Conservation (phyloP, 148 eudicot genomes). For the Euryodendron excelsum region DNA sequence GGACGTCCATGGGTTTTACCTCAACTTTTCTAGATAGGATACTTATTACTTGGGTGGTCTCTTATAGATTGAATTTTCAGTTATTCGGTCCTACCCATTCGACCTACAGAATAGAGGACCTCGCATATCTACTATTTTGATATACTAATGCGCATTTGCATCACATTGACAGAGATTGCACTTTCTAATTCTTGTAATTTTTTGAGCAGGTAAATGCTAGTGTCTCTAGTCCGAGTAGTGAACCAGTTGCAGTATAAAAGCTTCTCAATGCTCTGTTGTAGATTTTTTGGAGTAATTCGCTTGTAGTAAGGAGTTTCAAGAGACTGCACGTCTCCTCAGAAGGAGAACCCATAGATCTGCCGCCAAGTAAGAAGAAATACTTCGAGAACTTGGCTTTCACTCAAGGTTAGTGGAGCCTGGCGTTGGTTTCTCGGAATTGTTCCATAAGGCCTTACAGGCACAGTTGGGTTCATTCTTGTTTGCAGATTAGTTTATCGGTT, state of each 20-base stretch:
- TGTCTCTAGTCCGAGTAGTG: constrained; percentile 42
- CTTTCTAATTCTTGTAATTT: not conserved
- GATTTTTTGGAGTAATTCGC: constrained; percentile 14
- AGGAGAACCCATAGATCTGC: constrained; percentile 5
- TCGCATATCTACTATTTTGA: too few species aligned
- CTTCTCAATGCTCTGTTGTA: constrained; percentile 5
- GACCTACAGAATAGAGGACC: too few species aligned
- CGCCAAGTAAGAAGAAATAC: not conserved
- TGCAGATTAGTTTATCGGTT: too few species aligned
- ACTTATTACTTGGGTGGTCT: too few species aligned
- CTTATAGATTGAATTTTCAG: too few species aligned
- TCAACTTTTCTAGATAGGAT: not conserved
- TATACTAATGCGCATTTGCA: not conserved
- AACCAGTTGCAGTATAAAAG: constrained; percentile 59
- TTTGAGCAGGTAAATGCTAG: constrained; percentile 53
- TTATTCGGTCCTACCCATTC: too few species aligned
- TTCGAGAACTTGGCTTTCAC: not conserved
- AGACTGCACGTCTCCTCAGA: constrained; percentile 1
- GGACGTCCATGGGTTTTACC: too few species aligned
- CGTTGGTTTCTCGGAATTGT: not conserved
- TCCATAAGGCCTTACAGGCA: too few species aligned
- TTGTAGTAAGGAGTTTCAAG: constrained; percentile 25
- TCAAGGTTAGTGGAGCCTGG: not conserved
- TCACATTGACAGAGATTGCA: not conserved
- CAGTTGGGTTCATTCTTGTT: too few species aligned